phyloP scores from a whole-genome alignment of 2,329 filamentous ascomycete genomes.

The Neofusicoccum parvum region DNA sequence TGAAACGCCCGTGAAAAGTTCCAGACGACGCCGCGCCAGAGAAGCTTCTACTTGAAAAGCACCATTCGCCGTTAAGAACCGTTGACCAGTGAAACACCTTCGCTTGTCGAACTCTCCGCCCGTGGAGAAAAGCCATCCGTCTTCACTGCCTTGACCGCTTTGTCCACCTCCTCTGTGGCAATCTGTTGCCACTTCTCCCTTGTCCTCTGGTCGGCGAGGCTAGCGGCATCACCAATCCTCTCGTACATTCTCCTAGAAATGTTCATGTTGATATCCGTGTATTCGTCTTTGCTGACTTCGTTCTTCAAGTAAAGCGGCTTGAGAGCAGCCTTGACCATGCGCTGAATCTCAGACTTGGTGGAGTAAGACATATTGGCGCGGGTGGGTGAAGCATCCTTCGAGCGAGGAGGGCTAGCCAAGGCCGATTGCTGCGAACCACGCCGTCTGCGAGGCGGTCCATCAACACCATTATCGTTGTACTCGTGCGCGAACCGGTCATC shows the following conservation, averaged over 20 bases:
- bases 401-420: conserved; percentile 49
- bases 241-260: conserved; percentile 89
- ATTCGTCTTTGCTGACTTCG: conserved; percentile 83
- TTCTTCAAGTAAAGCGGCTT: conserved; percentile 81
- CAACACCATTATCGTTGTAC: conserved; percentile 28
- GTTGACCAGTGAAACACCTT: conserved; percentile 7
- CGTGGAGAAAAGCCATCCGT: neutral
- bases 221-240: conserved; percentile 53
- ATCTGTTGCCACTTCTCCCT: conserved; percentile 73
- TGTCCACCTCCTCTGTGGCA: conserved; percentile 76
- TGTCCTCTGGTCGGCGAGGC: conserved; percentile 64
- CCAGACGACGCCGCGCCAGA: conserved; percentile 8
- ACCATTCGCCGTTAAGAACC: conserved; percentile 8
- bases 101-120: conserved; percentile 14
- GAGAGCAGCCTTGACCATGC: conserved; percentile 80
- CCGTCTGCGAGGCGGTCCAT: conserved; percentile 39
- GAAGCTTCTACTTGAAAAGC: neutral
- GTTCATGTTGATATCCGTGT: conserved; percentile 86
- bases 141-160: conserved; percentile 58
- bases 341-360: conserved; percentile 85
- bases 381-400: conserved; percentile 68
- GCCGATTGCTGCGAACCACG: conserved; percentile 32
- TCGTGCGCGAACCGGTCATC: conserved; percentile 28
- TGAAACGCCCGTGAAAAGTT: neutral
- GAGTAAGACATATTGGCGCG: conserved; percentile 71